Evolutionary conservation across 1,284 basidiomycete genomes (phyloP), one percentile per base, ranked within the genome.

Genomic region (Salmacisia buchloeana): DNA sequence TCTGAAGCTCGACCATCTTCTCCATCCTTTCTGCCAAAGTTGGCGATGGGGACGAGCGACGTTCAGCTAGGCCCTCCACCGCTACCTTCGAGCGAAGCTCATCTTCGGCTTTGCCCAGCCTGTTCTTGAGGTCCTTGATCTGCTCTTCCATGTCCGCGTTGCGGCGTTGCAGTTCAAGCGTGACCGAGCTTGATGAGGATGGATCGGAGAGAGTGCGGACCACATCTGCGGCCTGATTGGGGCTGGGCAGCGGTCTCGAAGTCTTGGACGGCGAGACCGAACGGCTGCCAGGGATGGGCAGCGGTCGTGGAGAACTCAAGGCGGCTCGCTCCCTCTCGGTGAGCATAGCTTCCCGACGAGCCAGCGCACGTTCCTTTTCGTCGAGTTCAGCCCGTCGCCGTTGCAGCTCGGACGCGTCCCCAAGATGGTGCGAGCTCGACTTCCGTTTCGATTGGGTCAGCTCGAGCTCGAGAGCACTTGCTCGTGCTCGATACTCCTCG

Each of bases 241-340:
- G 56, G 31, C 65, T 58, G 36, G 65, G 63, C 13, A 31, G 29
- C 56, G 59, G n/a, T 68, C 68, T 52, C 49, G 38, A 69, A 45
- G 41, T 63, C 38, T 61, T 63, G 59, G 49, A 68, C 3, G 49
- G 49, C 15, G 49, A 54, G 25, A 54, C 13, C 18, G 7, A 18
- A 9, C 10, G 12, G 27, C 34, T 9, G 12, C 49, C 29, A 13
- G 49, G 49, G 3, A 54, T n/a, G 5, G 49, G 49, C 27, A 54
- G 29, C 27, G 49, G 49, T 3, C 49, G 27, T 3, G 49, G 29
- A 6, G 49, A 54, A n/a, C n/a, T 54, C 29, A 31, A 63, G 31
- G 69, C 15, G 66, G 57, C 61, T 63, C 65, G 21, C 67, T 68
- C 66, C 25, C 61, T 59, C 0, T 70, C 69, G 23, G 43, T 46